Conservation (phyloP, 148 eudicot species). For the Agrostemma githago region DNA sequence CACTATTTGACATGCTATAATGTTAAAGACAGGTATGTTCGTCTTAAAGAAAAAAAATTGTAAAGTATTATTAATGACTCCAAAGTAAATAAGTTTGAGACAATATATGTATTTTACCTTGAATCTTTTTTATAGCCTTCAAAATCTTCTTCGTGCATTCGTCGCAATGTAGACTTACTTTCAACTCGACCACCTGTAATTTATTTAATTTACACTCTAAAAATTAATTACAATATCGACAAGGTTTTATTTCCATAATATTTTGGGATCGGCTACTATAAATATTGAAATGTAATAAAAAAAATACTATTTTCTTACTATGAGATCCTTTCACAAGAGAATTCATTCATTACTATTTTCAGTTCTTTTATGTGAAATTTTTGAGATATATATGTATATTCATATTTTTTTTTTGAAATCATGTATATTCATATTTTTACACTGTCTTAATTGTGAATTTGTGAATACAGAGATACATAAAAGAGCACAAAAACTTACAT, state of each 20-base stretch:
- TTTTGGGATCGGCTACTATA: not conserved
- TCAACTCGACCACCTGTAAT: constrained; percentile 77
- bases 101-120: constrained; percentile 38
- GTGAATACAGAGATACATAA: not conserved
- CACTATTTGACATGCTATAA: no score
- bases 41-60: no score
- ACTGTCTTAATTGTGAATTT: not conserved
- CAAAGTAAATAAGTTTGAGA: not conserved
- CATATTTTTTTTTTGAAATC: no score
- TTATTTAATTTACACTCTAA: not conserved
- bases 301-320: no score
- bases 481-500: constrained; percentile 18
- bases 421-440: no score
- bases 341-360: no score
- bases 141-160: constrained; percentile 94
- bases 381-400: no score
- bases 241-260: no score
- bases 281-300: not conserved
- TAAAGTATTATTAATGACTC: not conserved
- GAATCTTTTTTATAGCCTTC: constrained; percentile 86
- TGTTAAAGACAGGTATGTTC: no score
- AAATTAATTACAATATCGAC: not conserved
- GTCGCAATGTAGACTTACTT: constrained; percentile 82
- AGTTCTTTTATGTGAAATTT: no score
- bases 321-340: no score